phyloP scores from a whole-genome alignment of 176 grass and related monocot species.

The Cenchrus americanus region DNA sequence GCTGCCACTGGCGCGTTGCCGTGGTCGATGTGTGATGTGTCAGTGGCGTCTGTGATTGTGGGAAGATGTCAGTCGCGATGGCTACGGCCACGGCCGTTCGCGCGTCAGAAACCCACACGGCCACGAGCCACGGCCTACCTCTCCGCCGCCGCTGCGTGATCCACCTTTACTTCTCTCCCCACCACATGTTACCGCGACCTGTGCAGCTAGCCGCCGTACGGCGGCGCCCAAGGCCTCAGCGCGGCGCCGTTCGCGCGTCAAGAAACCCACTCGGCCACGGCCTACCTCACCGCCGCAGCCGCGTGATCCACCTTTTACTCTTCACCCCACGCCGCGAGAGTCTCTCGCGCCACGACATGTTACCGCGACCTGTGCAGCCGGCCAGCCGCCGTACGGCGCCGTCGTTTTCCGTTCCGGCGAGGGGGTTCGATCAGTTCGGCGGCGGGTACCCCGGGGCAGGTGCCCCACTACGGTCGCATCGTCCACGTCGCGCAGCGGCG shows the following conservation, averaged over 20 bases:
- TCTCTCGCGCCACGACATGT: not conserved
- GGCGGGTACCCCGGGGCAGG: not conserved
- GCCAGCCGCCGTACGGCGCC: conserved; percentile 20
- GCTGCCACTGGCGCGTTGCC: too few species aligned
- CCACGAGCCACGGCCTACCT: too few species aligned
- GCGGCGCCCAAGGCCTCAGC: not conserved
- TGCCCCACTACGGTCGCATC: not conserved
- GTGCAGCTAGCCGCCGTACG: too few species aligned
- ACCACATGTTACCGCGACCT: too few species aligned
- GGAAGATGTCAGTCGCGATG: too few species aligned
- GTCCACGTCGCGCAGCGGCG: not conserved
- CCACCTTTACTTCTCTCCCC: too few species aligned
- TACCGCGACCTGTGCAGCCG: not conserved
- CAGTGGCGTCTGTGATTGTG: too few species aligned
- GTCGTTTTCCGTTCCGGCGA: conserved; percentile 36
- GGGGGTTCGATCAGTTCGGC: not conserved
- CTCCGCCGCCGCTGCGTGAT: too few species aligned
- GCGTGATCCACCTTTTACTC: conserved; percentile 19
- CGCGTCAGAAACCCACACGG: too few species aligned
- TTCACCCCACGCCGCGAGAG: not conserved
- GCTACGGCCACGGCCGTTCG: too few species aligned
- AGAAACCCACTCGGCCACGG: not conserved
- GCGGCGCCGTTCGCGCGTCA: not conserved
- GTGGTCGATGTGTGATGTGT: too few species aligned
- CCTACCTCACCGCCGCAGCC: not conserved